A percentile compares a stretch with the other conserved stretches of the same genome.
phyloP scores from a whole-genome alignment of 768 basidiomycete species.

The Boletus sp. region DNA sequence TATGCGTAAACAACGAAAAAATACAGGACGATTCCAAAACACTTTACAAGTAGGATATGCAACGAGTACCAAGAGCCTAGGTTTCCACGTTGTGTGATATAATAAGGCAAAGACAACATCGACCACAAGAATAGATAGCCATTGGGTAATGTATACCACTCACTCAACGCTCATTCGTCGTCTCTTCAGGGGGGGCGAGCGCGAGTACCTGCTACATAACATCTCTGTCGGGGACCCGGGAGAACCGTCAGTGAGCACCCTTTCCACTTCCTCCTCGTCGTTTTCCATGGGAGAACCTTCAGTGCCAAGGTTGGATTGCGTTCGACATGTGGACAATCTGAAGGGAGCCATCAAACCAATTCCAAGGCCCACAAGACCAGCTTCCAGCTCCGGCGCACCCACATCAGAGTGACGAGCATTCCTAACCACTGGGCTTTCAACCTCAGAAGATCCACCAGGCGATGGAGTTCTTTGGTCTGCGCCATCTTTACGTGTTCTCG shows the following conservation, averaged over 20 bases:
- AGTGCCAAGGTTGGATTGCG: conserved; percentile 14
- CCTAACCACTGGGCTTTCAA: conserved; percentile 53
- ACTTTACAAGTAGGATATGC: conserved; percentile 35
- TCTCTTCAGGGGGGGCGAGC: conserved; percentile 50
- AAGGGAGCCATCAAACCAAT: conserved; percentile 55
- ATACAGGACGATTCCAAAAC: conserved; percentile 31
- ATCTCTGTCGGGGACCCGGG: conserved; percentile 23
- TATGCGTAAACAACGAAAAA: conserved; percentile 10
- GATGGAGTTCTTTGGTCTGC: conserved; percentile 16
- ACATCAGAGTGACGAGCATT: conserved; percentile 24
- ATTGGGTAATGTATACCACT: conserved; percentile 13
- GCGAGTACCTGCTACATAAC: conserved; percentile 16
- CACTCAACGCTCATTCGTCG: conserved; percentile 40
- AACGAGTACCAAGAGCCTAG: conserved; percentile 8
- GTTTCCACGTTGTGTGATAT: conserved; percentile 10
- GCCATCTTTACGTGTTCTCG: conserved; percentile 9
- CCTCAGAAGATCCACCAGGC: conserved; percentile 25
- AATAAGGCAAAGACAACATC: conserved; percentile 13
- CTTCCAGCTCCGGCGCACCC: conserved; percentile 31
- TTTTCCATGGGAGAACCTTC: conserved; percentile 18
- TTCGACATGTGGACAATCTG: conserved; percentile 41
- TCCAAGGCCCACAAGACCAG: conserved; percentile 38
- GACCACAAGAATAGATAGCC: conserved; percentile 25
- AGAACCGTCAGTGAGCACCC: conserved; percentile 23
- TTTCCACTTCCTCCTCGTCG: conserved; percentile 37